Base-by-base conservation (phyloP, 2,329 filamentous ascomycete species). In the Neofusicoccum cordaticola region DNA sequence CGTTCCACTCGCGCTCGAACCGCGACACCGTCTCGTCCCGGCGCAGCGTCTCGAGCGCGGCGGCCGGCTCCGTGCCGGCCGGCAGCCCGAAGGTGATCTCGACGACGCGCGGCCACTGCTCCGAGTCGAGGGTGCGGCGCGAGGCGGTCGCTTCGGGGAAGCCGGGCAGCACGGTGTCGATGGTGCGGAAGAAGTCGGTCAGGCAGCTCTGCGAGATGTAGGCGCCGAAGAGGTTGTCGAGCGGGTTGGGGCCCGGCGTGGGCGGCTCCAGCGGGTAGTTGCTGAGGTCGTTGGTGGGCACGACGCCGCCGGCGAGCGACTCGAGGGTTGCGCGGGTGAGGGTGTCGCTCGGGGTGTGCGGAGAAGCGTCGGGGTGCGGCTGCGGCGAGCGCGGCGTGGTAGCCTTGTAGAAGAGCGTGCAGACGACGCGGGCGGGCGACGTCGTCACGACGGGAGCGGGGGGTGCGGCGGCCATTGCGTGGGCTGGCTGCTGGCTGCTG, bases 1-100 rank as follows among this genome's bases (percentile, higher is more conserved):
- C 89, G 72, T 93, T 93, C 91, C 92, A 96, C 75, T 94, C 90
- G 67, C 88, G 86, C 83, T 96, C 92, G 72, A 96, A 96, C n/a
- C 72, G 70, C n/a, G 70, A 92, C 66, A 96, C 88, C 66, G 88
- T 86, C 79, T 94, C 91, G 75, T 96, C 89, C 72, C 90, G 90
- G 68, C 91, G 86, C 70, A 96, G 80, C 69, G 93, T 90, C 2
- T 83, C 80, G 17, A 94, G 81, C 3, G 81, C 78, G 7, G 84
- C 73, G 57, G 80, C 72, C 1, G 81, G 78, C 56, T 82, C 79
- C 15, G 79, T 22, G 50, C 13, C 15, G 6, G 39, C 19, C 0
- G 84, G 83, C 0, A 88, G 86, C 1, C 85, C 84, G 61, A 91
- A 81, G 0, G 84, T 84, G 56, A 90, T 77, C 76, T 91, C 89